Evolutionary conservation across 345 rosid genomes (phyloP).

Genomic region (Camelina laxa): DNA sequence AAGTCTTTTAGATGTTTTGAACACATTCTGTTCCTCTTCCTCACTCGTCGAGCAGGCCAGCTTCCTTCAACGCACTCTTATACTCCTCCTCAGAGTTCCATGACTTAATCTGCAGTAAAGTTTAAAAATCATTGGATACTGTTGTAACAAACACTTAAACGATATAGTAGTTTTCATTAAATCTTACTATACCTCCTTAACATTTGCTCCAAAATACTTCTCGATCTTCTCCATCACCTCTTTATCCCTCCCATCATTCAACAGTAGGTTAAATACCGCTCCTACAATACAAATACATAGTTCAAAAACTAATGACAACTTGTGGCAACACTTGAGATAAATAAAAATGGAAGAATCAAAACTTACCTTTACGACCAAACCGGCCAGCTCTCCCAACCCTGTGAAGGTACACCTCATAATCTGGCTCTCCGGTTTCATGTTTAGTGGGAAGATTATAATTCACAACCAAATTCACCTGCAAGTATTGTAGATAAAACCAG

Average conservation of each 20-base stretch:
- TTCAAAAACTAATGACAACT: neutral
- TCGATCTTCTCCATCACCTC: conserved; percentile 77
- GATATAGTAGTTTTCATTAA: neutral
- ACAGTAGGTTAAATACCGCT: conserved; percentile 82
- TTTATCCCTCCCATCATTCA: conserved; percentile 48
- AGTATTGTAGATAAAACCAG: conserved; percentile 25
- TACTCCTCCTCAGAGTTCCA: conserved; percentile 47
- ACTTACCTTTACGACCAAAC: conserved; percentile 86
- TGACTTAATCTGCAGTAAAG: conserved; percentile 32
- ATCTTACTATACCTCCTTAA: conserved; percentile 56
- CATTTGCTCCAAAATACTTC: conserved; percentile 54
- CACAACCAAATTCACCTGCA: conserved; percentile 87
- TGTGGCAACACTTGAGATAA: neutral
- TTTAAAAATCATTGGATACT: neutral
- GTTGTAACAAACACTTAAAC: conserved; percentile 1
- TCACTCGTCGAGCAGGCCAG: conserved; percentile 40
- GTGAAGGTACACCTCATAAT: conserved; percentile 91
- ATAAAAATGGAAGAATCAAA: neutral
- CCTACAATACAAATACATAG: conserved; percentile 50
- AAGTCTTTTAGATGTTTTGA: neutral
- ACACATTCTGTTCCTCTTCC: conserved; percentile 4
- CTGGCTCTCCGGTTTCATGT: conserved; percentile 60
- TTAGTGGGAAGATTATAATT: conserved; percentile 85
- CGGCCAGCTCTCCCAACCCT: conserved; percentile 98
- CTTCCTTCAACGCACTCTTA: conserved; percentile 41